Evolutionary conservation across 306 rosid species (phyloP), one percentile per base, ranked within the genome.

Genomic region (Arachis hypogaea): DNA sequence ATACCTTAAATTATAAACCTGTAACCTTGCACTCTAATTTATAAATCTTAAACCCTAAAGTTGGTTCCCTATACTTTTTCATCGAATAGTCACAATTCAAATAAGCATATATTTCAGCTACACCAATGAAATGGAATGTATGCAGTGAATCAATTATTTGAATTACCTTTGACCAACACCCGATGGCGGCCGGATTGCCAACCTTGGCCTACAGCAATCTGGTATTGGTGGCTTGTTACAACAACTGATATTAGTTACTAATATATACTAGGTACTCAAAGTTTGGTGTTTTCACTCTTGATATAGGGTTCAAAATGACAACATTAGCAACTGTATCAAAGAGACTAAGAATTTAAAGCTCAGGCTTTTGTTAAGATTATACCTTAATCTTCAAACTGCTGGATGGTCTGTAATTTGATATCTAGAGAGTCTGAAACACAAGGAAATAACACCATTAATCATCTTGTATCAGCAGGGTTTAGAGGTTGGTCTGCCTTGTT

Each of bases 361-460:
- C 59, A 50, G 56, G 77, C 68, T 75, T 77, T 42, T 85, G 59
- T 73, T 83, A 46, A 77, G 82, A 78, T 70, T 87, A 57, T 86
- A 72, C 82, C 71, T 9, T 75, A 82, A 87, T 77, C 89, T 93
- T 59, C 78, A 81, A 68, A 72, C 82, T 77, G 67, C 72, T 36
- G 87, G 97, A 9, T 93, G 98, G 97, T 80, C 96, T 11, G 69
- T 90, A 69, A 81, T 85, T 73, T 90, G 71, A 40, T 87, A 43
- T 88, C 96, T 33, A 88, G 97, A 85, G 81, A 83, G 56, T 72
- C 87, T 11, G 80, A 40, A 59, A 81, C 60, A 41, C 74, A 68
- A 64, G 73, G 74, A 70, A 87, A 88, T 64, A 66, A 78, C 74
- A 86, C 90, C 59, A 67, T 54, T 60, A 79, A 84, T 73, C 70